Evolutionary conservation across 2,329 filamentous ascomycete species (phyloP).

Genomic region (Nemania serpens): DNA sequence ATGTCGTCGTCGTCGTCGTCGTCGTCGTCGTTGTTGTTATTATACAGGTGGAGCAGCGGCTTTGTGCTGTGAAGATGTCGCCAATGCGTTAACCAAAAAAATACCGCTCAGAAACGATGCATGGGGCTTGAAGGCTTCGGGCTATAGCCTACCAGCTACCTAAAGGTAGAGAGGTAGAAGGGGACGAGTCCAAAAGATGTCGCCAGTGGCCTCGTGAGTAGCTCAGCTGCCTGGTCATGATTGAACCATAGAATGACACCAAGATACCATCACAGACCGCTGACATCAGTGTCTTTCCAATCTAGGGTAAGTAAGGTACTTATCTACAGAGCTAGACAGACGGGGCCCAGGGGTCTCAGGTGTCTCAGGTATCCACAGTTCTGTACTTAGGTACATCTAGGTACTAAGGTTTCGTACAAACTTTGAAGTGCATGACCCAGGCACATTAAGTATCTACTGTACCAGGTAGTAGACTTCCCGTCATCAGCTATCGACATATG

Average conservation of each 20-base stretch:
- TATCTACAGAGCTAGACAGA: too few species aligned
- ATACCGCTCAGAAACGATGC: not conserved
- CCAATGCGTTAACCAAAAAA: not conserved
- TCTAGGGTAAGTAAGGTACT: not conserved
- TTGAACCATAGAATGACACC: not conserved
- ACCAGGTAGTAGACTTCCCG: too few species aligned
- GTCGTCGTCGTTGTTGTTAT: not conserved
- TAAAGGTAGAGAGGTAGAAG: too few species aligned
- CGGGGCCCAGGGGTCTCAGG: too few species aligned
- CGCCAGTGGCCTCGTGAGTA: not conserved
- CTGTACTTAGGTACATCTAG: too few species aligned
- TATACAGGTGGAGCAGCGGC: too few species aligned
- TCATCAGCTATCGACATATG: too few species aligned
- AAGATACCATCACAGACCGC: slow-evolving; percentile 2
- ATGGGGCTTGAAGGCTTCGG: not conserved
- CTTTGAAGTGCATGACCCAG: too few species aligned
- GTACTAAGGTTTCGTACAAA: too few species aligned
- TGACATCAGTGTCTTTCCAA: slow-evolving; percentile 14
- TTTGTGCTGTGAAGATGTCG: not conserved
- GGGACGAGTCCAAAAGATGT: not conserved
- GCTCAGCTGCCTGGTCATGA: not conserved
- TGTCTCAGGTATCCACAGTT: too few species aligned
- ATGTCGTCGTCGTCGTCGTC: not conserved
- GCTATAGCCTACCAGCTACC: not conserved
- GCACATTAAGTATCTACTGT: too few species aligned